Conservation (phyloP, 2,329 filamentous ascomycete species). For the Myotisia sp. region DNA sequence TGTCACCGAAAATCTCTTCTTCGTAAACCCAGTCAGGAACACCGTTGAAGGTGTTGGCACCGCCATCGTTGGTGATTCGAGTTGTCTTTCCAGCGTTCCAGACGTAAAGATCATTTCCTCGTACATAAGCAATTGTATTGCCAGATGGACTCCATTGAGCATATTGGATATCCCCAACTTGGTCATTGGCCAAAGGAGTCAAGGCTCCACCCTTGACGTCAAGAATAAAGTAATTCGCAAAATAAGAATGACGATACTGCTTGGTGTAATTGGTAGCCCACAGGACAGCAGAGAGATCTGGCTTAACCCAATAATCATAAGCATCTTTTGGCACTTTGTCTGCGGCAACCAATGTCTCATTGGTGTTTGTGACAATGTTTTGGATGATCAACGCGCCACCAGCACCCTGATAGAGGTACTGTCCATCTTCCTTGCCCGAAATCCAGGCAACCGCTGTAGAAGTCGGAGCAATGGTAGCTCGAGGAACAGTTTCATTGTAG, state of each 20-base stretch:
- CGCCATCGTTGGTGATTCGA: slow-evolving; percentile 68
- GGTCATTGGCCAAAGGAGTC: slow-evolving; percentile 43
- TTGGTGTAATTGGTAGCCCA: slow-evolving; percentile 53
- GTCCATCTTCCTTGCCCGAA: slow-evolving; percentile 44
- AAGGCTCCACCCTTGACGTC: slow-evolving; percentile 44
- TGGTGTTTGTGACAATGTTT: slow-evolving; percentile 46
- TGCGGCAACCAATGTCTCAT: slow-evolving; percentile 43
- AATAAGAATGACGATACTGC: slow-evolving; percentile 54
- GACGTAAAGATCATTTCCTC: slow-evolving; percentile 51
- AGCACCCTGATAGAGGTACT: slow-evolving; percentile 41
- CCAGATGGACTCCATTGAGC: slow-evolving; percentile 46
- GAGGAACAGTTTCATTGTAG: slow-evolving; percentile 46
- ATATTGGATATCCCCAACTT: slow-evolving; percentile 52
- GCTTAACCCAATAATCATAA: slow-evolving; percentile 47
- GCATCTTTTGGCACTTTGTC: slow-evolving; percentile 43
- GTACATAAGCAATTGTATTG: slow-evolving; percentile 51
- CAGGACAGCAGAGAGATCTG: slow-evolving; percentile 45
- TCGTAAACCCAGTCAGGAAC: slow-evolving; percentile 94
- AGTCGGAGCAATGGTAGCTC: slow-evolving; percentile 32
- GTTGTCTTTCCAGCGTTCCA: slow-evolving; percentile 40
- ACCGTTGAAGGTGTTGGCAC: slow-evolving; percentile 72
- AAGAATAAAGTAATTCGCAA: slow-evolving; percentile 51
- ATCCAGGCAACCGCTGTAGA: slow-evolving; percentile 44
- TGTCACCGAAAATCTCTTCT: slow-evolving; percentile 59
- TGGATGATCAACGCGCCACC: slow-evolving; percentile 45